Base-by-base conservation (phyloP, 208 protist species). In the Strigomonas galati region DNA sequence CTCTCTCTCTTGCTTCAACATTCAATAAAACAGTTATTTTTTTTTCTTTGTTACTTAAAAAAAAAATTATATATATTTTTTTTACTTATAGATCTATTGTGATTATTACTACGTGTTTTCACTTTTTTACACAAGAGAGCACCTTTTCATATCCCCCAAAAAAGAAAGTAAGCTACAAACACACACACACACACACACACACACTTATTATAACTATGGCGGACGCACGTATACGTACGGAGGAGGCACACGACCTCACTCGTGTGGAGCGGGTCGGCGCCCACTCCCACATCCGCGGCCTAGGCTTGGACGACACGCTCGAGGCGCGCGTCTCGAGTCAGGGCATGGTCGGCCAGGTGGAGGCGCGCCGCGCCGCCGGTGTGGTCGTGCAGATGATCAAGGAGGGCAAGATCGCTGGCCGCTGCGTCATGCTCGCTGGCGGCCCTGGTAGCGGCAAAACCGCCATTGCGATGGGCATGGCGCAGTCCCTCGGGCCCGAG, bases 211-310 rank as follows among this genome's bases (percentile, higher is more conserved):
- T 15, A n/a, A 17, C 40, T 15, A 95, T 91, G 85, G 48, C 83
- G 12, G 86, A 88, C 61, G 63, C 74, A 30, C 78, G 59, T 3
- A 91, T 96, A 70, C 91, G 89, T 14, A 93, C 91, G 9, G 87
- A 91, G 55, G 97, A 98, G 79, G 91, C 88, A n/a, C 96, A 97
- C 65, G 97, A 99, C 71, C 79, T 99, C 37, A 98, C 95, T 15
- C 85, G 97, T 21, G 94, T 99, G 28, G 97, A 99, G 84, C 90
- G 98, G 30, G 98, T 99, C 40, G 98, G 97, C 68, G 97, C 98
- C 5, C 99, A 99, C 77, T 99, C 98, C 10, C 99, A 99, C 89
- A 99, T 99, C 85, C 93, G 97, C 60, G 99, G 99, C 21, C 90
- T 99, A 0, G 99, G 99, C 44, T 87, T 99, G 32, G 96, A 99